phyloP scores from a whole-genome alignment of 768 basidiomycete genomes.

The Boletus fagicola region DNA sequence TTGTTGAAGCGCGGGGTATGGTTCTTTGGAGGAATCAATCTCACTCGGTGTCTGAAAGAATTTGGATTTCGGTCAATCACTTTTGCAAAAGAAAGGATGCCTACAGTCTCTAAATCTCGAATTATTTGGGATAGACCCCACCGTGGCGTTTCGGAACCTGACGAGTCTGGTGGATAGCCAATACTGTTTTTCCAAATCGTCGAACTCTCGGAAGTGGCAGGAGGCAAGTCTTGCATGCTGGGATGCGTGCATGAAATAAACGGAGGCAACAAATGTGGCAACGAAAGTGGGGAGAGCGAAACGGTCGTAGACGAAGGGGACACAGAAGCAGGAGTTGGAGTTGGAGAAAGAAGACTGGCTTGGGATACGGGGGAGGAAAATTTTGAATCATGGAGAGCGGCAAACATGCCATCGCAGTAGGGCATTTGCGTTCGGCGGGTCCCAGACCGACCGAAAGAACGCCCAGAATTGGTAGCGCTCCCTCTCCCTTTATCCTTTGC shows the following conservation, averaged over 20 bases:
- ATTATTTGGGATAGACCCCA: slow-evolving; percentile 21
- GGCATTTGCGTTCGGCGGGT: slow-evolving; percentile 26
- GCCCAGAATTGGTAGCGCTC: slow-evolving; percentile 34
- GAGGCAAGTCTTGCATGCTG: neutral
- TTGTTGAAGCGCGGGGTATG: neutral
- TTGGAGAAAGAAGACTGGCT: neutral
- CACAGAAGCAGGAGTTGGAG: neutral
- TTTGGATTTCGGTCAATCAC: slow-evolving; percentile 1
- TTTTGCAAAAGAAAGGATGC: neutral
- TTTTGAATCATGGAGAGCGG: slow-evolving; percentile 4
- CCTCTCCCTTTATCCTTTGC: slow-evolving; percentile 33
- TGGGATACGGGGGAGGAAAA: slow-evolving; percentile 5
- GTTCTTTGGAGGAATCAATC: slow-evolving; percentile 15
- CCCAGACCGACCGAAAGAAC: slow-evolving; percentile 35
- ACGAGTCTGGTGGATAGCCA: slow-evolving; percentile 21
- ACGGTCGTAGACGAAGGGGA: slow-evolving; percentile 5
- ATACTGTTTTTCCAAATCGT: slow-evolving; percentile 1
- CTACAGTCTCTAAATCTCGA: slow-evolving; percentile 33
- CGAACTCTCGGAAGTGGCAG: slow-evolving; percentile 16
- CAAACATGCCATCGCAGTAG: slow-evolving; percentile 18
- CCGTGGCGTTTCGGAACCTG: slow-evolving; percentile 20
- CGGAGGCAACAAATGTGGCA: slow-evolving; percentile 18
- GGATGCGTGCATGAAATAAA: slow-evolving; percentile 9
- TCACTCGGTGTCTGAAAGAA: slow-evolving; percentile 28
- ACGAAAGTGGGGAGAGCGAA: slow-evolving; percentile 16